Conservation (phyloP, 169 alveolate genomes). For the Plasmodium gonderi region DNA sequence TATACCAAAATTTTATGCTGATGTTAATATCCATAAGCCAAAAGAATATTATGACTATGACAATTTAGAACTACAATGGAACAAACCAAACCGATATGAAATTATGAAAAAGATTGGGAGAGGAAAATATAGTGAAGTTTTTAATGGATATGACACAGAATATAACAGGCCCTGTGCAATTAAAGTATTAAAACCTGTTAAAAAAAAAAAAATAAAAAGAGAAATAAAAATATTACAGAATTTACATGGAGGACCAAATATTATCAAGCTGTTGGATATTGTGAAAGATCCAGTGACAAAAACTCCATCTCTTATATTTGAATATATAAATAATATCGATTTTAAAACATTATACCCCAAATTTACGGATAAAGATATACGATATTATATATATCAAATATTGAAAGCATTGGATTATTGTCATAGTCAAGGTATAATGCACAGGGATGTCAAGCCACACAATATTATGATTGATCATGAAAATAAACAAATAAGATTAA, state of each 20-base stretch:
- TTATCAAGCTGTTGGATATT: slow-evolving; percentile 93
- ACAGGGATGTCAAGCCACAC: slow-evolving; percentile 97
- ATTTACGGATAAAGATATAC: slow-evolving; percentile 94
- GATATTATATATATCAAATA: slow-evolving; percentile 95
- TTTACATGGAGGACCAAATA: slow-evolving; percentile 96
- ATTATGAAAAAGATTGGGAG: slow-evolving; percentile 97
- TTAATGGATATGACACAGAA: slow-evolving; percentile 91
- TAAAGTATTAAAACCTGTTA: slow-evolving; percentile 97
- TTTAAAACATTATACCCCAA: slow-evolving; percentile 95
- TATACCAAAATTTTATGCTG: slow-evolving; percentile 83
- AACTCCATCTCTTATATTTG: slow-evolving; percentile 95
- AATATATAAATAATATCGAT: slow-evolving; percentile 91
- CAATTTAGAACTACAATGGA: slow-evolving; percentile 91
- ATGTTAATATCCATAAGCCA: slow-evolving; percentile 89
- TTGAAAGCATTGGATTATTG: slow-evolving; percentile 96
- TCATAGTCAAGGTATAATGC: slow-evolving; percentile 99
- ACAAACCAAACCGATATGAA: slow-evolving; percentile 94
- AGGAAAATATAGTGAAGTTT: slow-evolving; percentile 99
- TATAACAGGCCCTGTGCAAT: slow-evolving; percentile 92
- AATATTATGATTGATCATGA: slow-evolving; percentile 97
- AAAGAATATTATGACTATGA: slow-evolving; percentile 95
- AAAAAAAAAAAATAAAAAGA: slow-evolving; percentile 96
- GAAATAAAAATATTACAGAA: slow-evolving; percentile 97
- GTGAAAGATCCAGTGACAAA: slow-evolving; percentile 97
- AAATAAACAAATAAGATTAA: slow-evolving; percentile 91